phyloP scores from a whole-genome alignment of 2,329 filamentous ascomycete species.

The Fusarium solani-melongenae region DNA sequence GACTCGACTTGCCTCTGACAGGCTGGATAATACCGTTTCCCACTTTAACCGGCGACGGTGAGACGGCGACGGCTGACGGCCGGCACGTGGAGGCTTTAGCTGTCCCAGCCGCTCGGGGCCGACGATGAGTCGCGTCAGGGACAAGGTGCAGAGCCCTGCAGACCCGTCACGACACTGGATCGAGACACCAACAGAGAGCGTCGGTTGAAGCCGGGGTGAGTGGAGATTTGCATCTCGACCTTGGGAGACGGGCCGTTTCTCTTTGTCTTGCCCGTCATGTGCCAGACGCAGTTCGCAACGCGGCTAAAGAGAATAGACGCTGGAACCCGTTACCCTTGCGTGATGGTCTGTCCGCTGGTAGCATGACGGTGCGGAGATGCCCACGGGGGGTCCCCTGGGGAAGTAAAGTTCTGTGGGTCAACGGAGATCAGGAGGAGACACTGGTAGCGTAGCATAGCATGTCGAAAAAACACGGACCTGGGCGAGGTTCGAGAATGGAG shows the following conservation, averaged over 20 bases:
- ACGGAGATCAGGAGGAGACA: background rate
- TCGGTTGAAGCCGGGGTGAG: slow-evolving; percentile 1
- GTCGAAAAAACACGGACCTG: background rate
- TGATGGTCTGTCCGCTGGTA: slow-evolving; percentile 19
- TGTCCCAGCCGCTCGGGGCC: slow-evolving; percentile 16
- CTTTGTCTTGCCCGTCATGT: slow-evolving; percentile 6
- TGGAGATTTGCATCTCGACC: slow-evolving; percentile 4
- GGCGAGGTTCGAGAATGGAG: slow-evolving; percentile 4
- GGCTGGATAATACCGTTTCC: slow-evolving; percentile 4
- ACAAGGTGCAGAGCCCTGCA: background rate
- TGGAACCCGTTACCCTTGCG: slow-evolving; percentile 10
- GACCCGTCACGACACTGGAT: slow-evolving; percentile 1
- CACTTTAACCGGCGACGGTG: slow-evolving; percentile 14
- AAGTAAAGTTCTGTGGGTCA: slow-evolving; percentile 18
- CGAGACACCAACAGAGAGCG: background rate
- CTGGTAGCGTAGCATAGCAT: slow-evolving; percentile 2
- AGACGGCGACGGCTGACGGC: slow-evolving; percentile 1
- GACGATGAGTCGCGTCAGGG: slow-evolving; percentile 8
- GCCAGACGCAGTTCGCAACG: background rate
- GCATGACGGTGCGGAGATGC: slow-evolving; percentile 30
- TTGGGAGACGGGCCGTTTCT: slow-evolving; percentile 16
- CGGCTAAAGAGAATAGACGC: slow-evolving; percentile 1
- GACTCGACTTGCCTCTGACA: background rate
- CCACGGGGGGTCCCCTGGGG: slow-evolving; percentile 21
- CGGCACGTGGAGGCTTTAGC: background rate